Conservation (phyloP, 2,329 filamentous ascomycete genomes). For the Monilinia polystroma region DNA sequence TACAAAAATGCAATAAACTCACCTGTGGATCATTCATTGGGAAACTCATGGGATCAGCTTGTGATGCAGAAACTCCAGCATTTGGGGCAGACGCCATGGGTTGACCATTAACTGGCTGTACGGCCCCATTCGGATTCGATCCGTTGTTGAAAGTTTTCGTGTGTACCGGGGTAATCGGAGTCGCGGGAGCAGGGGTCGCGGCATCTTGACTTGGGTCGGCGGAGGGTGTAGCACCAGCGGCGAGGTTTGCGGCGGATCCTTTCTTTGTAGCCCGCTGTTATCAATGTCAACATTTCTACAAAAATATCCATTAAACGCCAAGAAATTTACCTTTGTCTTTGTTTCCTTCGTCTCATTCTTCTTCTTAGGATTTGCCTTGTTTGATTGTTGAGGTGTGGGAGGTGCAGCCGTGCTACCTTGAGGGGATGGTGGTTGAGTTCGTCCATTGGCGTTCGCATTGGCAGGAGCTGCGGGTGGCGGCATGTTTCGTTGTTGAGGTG, state of each 20-base stretch:
- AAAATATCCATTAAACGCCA: slow-evolving; percentile 39
- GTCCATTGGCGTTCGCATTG: slow-evolving; percentile 52
- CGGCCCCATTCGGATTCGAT: slow-evolving; percentile 46
- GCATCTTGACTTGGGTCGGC: slow-evolving; percentile 56
- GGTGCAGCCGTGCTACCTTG: slow-evolving; percentile 65
- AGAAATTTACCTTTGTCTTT: slow-evolving; percentile 62
- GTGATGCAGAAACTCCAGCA: slow-evolving; percentile 47
- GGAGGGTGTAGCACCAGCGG: slow-evolving; percentile 55
- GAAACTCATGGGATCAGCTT: slow-evolving; percentile 50
- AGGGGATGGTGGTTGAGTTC: slow-evolving; percentile 61
- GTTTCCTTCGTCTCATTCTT: slow-evolving; percentile 84
- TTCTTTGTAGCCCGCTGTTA: slow-evolving; percentile 50
- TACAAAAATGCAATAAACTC: slow-evolving; percentile 20
- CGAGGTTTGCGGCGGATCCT: slow-evolving; percentile 59
- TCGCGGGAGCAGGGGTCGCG: slow-evolving; percentile 60
- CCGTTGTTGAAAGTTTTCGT: slow-evolving; percentile 46
- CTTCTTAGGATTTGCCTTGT: slow-evolving; percentile 75
- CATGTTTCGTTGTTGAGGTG: slow-evolving; percentile 71
- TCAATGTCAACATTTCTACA: slow-evolving; percentile 41
- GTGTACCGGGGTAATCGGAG: slow-evolving; percentile 62
- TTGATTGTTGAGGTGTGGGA: slow-evolving; percentile 71
- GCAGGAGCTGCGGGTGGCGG: slow-evolving; percentile 62
- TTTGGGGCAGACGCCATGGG: slow-evolving; percentile 45
- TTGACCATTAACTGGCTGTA: slow-evolving; percentile 44
- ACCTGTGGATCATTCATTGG: slow-evolving; percentile 45